Evolutionary conservation across 2,329 filamentous ascomycete genomes (phyloP), one percentile per base, ranked within the genome.

Genomic region (Parastagonospora nodorum): DNA sequence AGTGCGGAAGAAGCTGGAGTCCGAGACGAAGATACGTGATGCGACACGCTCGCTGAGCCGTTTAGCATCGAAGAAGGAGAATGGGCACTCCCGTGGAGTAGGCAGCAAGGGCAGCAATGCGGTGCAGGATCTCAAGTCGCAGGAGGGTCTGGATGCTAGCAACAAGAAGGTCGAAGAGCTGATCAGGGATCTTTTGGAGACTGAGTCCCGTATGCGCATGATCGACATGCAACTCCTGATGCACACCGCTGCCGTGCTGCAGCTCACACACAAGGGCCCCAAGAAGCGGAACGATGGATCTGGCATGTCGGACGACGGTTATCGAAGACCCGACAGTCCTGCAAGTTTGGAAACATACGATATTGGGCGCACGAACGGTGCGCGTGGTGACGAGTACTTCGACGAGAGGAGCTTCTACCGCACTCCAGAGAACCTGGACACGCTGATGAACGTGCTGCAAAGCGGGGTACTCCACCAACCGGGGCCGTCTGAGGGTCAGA

Each of bases 11-110:
- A 96, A 93, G 74, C 81, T 99, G 32, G 86, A 87, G 29, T 86
- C 97, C 39, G 94, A 99, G 73, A 89, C 87, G 47, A 99, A 97
- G 77, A 91, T 97, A 64, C 89, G 92, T 63, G 93, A 97, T 80
- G 94, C 94, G 1, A 91, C 94, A 9, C 84, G 88, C 58, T 96
- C 92, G 35, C 87, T 99, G 75, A 87, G 88, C 51, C 87, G 88
- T 63, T 80, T 99, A 28, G 91, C 95, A 69, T 84, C 84, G 8
- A 81, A 85, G n/a, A 80, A 82, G 55, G 57, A 57, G 14, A 67
- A 62, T 42, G 64, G 65, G 51, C 81, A 74, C 69, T 81, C 72
- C 74, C 87, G 77, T 50, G 76, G 75, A 45, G 74, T 82, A 37
- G 75, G 80, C 58, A 75, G 83, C 39, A 75, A 81, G 39, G 78